These are phyloP conservation scores for Ustilago trichophora DNA, from an alignment of 1,284 basidiomycete species.

Conservation along the genomic window DNA sequence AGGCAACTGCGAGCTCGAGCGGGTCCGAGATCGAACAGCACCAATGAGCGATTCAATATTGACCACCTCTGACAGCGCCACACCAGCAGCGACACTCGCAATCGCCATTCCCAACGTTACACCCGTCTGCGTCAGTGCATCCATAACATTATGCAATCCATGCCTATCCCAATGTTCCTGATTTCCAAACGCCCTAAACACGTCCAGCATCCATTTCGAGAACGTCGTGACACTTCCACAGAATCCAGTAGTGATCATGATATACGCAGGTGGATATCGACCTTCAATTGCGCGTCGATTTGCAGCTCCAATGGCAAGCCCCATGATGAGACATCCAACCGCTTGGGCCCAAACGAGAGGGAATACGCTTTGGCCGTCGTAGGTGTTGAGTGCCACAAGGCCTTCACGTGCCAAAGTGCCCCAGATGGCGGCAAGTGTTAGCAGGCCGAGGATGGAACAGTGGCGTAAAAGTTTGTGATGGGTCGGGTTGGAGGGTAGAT, in stretches of 20 bases:
- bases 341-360: slow-evolving; percentile 87
- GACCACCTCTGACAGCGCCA: slow-evolving; percentile 28
- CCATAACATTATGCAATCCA: slow-evolving; percentile 77
- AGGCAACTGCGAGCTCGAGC: neutral
- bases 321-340: slow-evolving; percentile 88
- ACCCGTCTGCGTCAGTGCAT: slow-evolving; percentile 59
- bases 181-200: slow-evolving; percentile 88
- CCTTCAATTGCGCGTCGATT: slow-evolving; percentile 47
- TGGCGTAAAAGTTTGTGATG: slow-evolving; percentile 28
- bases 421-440: slow-evolving; percentile 66
- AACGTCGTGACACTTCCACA: slow-evolving; percentile 97
- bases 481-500: neutral
- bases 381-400: slow-evolving; percentile 70
- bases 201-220: slow-evolving; percentile 89
- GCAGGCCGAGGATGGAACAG: slow-evolving; percentile 56
- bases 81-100: slow-evolving; percentile 45
- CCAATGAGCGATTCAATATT: slow-evolving; percentile 4
- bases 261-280: slow-evolving; percentile 74
- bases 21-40: neutral
- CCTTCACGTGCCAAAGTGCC: slow-evolving; percentile 67
- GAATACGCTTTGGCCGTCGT: slow-evolving; percentile 80
- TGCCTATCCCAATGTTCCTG: slow-evolving; percentile 72
- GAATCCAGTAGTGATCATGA: slow-evolving; percentile 88
- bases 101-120: slow-evolving; percentile 56
- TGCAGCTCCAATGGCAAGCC: slow-evolving; percentile 63